Conservation (phyloP, 257 asterid genomes). For the Nicotiana otophora region DNA sequence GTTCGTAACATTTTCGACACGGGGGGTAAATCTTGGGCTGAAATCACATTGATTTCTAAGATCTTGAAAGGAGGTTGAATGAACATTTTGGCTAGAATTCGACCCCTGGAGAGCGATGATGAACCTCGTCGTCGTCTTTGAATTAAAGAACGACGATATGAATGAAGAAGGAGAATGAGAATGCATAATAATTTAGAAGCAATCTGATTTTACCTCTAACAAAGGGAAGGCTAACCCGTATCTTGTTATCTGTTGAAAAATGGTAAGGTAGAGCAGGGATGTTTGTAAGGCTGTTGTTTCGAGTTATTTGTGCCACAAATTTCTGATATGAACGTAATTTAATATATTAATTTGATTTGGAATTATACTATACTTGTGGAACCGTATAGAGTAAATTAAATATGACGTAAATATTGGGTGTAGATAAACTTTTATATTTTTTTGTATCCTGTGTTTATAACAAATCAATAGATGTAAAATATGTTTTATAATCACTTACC, state of each 20-base stretch:
- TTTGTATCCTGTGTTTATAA: too few relatives aligned
- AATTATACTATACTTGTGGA: too few relatives aligned
- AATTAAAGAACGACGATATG: neutral
- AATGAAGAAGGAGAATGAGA: neutral
- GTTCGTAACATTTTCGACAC: constrained; percentile 76
- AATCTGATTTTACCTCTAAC: neutral
- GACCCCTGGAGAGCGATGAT: neutral
- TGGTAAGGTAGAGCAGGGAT: neutral
- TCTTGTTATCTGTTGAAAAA: neutral
- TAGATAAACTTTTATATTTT: too few relatives aligned
- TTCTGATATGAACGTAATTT: neutral
- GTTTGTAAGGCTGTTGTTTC: neutral
- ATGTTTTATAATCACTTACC: too few relatives aligned
- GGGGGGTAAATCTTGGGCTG: constrained; percentile 80
- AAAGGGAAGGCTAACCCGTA: neutral
- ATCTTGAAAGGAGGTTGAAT: constrained; percentile 20
- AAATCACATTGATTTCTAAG: constrained; percentile 56
- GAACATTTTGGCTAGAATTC: constrained; percentile 1
- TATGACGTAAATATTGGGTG: too few relatives aligned
- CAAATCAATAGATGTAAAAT: too few relatives aligned
- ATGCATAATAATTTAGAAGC: constrained; percentile 6
- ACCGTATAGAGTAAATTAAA: too few relatives aligned
- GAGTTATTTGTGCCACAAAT: neutral
- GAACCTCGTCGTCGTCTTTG: neutral
- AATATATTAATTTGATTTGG: too few relatives aligned